A percentile compares a stretch with the other conserved stretches of the same genome.
Evolutionary conservation across 192 early-diverging fungal genomes (phyloP).

Genomic region (Rhizophagus sp.): DNA sequence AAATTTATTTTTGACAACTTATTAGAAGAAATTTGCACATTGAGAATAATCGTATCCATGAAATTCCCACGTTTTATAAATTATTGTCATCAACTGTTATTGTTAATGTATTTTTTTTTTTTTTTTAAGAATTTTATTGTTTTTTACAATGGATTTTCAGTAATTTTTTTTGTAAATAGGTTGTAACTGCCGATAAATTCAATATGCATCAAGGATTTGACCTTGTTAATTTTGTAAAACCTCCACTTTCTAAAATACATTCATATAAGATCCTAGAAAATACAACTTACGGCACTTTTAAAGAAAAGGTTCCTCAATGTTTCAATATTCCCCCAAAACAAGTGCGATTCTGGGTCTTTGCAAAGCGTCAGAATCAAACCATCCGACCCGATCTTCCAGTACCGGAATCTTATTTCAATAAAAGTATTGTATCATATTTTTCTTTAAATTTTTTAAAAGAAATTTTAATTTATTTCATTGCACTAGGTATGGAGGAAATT

Average conservation of each 20-base stretch:
- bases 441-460: not conserved
- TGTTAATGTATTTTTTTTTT: too few relatives aligned
- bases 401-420: slow-evolving; percentile 43
- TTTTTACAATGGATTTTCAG: too few relatives aligned
- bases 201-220: slow-evolving; percentile 81
- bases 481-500: slow-evolving; percentile 41
- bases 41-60: too few relatives aligned
- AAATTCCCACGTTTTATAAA: too few relatives aligned
- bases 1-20: too few relatives aligned
- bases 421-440: slow-evolving; percentile 44
- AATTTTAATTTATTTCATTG: not conserved
- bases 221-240: slow-evolving; percentile 63
- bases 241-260: not conserved
- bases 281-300: slow-evolving; percentile 55
- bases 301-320: slow-evolving; percentile 49
- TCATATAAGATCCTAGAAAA: slow-evolving; percentile 56
- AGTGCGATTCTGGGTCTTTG: slow-evolving; percentile 84
- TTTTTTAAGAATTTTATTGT: too few relatives aligned
- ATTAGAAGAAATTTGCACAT: too few relatives aligned
- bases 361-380: slow-evolving; percentile 90
- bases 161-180: not conserved
- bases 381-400: slow-evolving; percentile 80
- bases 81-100: too few relatives aligned
- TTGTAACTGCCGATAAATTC: slow-evolving; percentile 72
- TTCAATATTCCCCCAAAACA: slow-evolving; percentile 49